A percentile compares a stretch with the other conserved stretches of the same genome.
Conservation (phyloP, 2,329 filamentous ascomycete species). For the Ascochyta fabae region DNA sequence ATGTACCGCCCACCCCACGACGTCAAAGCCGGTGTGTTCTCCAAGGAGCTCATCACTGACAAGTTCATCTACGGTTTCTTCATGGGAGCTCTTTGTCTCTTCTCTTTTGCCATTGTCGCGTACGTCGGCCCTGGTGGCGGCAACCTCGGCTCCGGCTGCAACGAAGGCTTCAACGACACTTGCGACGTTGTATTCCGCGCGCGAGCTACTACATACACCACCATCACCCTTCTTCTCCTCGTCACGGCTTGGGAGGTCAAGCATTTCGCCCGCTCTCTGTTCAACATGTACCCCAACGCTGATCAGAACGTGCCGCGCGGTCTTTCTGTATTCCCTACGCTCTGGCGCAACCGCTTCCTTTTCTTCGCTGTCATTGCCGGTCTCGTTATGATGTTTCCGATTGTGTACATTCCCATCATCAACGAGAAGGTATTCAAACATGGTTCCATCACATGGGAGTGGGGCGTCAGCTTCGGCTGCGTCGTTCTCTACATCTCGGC, state of each 20-base stretch:
- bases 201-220: conserved; percentile 54
- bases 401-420: conserved; percentile 55
- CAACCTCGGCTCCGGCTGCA: conserved; percentile 53
- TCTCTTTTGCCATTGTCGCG: conserved; percentile 53
- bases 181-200: conserved; percentile 54
- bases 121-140: conserved; percentile 52
- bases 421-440: conserved; percentile 57
- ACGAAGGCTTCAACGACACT: conserved; percentile 52
- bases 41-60: conserved; percentile 54
- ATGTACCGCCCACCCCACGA: conserved; percentile 56
- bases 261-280: conserved; percentile 53
- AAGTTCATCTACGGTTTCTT: conserved; percentile 57
- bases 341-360: conserved; percentile 54
- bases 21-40: conserved; percentile 54
- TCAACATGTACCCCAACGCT: conserved; percentile 53
- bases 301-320: conserved; percentile 27
- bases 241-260: conserved; percentile 59
- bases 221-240: conserved; percentile 53
- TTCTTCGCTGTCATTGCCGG: conserved; percentile 53
- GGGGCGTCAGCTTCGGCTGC: conserved; percentile 53
- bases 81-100: conserved; percentile 55
- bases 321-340: conserved; percentile 48
- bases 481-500: conserved; percentile 50
- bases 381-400: conserved; percentile 52
- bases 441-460: conserved; percentile 53